phyloP scores from a whole-genome alignment of 192 early-diverging fungal genomes.

The Bifiguratus adelaidae region DNA sequence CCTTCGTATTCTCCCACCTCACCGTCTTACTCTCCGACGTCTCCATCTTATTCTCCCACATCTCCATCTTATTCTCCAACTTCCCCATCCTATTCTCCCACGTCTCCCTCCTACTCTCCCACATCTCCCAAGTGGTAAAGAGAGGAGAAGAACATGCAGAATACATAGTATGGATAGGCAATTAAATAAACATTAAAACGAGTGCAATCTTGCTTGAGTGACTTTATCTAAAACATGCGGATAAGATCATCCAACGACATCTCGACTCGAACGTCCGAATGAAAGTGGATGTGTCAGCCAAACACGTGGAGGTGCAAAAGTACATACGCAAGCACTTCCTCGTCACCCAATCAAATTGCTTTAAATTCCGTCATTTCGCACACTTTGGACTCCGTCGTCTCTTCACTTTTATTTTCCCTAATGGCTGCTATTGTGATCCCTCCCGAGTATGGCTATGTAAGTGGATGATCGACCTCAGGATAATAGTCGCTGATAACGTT shows the following conservation, averaged over 20 bases:
- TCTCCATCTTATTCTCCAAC: constrained; percentile 30
- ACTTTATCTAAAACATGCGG: no score
- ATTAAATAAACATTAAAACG: no score
- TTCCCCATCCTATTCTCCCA: constrained; percentile 58
- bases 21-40: constrained; percentile 62
- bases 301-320: no score
- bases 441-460: constrained; percentile 48
- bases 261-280: no score
- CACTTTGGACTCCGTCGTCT: not conserved
- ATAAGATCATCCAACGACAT: no score
- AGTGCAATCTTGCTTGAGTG: no score
- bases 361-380: no score
- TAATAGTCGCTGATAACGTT: not conserved
- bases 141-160: no score
- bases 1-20: constrained; percentile 47
- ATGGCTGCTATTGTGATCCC: constrained; percentile 29
- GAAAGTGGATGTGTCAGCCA: no score
- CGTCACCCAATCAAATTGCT: not conserved
- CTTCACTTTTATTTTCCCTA: constrained; percentile 3
- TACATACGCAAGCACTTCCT: no score
- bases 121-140: no score
- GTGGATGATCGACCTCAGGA: not conserved
- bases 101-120: constrained; percentile 31
- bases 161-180: no score
- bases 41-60: constrained; percentile 46